Evolutionary conservation across 768 basidiomycete genomes (phyloP).

Genomic region (Paxillus ammoniavirescens): DNA sequence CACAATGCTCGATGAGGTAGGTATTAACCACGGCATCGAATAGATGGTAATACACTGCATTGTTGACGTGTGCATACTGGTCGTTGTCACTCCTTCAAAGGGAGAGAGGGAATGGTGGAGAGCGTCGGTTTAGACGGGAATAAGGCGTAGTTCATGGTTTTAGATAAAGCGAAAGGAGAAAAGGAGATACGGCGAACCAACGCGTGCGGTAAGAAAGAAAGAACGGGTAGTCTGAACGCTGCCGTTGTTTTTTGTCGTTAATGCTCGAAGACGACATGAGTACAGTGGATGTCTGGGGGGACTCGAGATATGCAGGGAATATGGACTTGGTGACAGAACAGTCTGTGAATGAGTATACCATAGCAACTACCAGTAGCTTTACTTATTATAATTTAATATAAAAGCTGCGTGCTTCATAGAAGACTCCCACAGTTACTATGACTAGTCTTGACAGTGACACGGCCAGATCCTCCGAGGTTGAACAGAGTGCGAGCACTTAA

Average conservation of each 20-base stretch:
- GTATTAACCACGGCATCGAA: conserved; percentile 83
- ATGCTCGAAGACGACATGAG: neutral
- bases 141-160: neutral
- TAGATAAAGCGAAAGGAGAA: neutral
- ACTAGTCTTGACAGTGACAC: too few species aligned
- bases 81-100: conserved; percentile 80
- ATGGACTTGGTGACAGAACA: too few species aligned
- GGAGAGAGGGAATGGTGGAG: neutral
- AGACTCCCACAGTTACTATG: too few species aligned
- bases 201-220: conserved; percentile 65
- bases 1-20: conserved; percentile 69
- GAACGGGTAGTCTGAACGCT: conserved; percentile 55
- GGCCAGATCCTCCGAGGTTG: too few species aligned
- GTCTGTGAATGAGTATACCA: too few species aligned
- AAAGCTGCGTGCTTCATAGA: too few species aligned
- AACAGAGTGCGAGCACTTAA: too few species aligned
- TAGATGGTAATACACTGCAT: conserved; percentile 76
- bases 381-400: too few species aligned
- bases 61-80: conserved; percentile 82
- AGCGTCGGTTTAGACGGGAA: neutral
- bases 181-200: conserved; percentile 44
- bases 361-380: too few species aligned
- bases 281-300: too few species aligned
- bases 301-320: too few species aligned
- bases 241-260: conserved; percentile 36